A percentile compares a stretch with the other conserved stretches of the same genome.
phyloP scores from a whole-genome alignment of 352 stramenopile species.

The Stramenopiles sp. region DNA sequence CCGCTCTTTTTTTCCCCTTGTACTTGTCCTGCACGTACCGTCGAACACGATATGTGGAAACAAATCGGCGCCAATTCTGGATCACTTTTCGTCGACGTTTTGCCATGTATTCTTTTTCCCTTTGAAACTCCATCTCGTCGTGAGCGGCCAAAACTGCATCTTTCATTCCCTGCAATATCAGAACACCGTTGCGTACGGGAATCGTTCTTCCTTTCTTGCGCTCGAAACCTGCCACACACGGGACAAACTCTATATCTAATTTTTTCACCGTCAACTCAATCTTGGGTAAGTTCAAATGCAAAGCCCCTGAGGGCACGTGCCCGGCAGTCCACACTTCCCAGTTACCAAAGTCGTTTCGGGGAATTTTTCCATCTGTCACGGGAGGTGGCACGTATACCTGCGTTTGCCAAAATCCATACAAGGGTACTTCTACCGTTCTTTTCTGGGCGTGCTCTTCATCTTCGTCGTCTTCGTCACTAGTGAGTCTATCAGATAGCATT shows the following conservation, averaged over 20 bases:
- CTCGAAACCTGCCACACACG: slow-evolving; percentile 53
- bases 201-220: slow-evolving; percentile 35
- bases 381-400: slow-evolving; percentile 29
- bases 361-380: slow-evolving; percentile 39
- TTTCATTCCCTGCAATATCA: slow-evolving; percentile 26
- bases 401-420: slow-evolving; percentile 58
- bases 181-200: slow-evolving; percentile 45
- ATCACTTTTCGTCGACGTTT: not conserved
- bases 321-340: slow-evolving; percentile 53
- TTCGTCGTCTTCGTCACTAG: slow-evolving; percentile 12
- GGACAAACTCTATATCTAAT: slow-evolving; percentile 49
- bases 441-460: not conserved
- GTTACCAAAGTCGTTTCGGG: slow-evolving; percentile 60
- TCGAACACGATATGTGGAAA: not conserved
- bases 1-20: no score
- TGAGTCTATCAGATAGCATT: not conserved
- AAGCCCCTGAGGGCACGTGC: slow-evolving; percentile 34
- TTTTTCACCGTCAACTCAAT: slow-evolving; percentile 40
- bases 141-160: not conserved
- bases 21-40: not conserved
- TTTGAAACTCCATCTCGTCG: not conserved
- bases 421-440: slow-evolving; percentile 16
- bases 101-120: not conserved
- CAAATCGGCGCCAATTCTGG: not conserved
- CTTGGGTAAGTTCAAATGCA: slow-evolving; percentile 39